A percentile compares a stretch with the other conserved stretches of the same genome.
These are phyloP conservation scores for Apiospora phragmitis DNA, from an alignment of 2,329 filamentous ascomycete species.

Conservation along the genomic window DNA sequence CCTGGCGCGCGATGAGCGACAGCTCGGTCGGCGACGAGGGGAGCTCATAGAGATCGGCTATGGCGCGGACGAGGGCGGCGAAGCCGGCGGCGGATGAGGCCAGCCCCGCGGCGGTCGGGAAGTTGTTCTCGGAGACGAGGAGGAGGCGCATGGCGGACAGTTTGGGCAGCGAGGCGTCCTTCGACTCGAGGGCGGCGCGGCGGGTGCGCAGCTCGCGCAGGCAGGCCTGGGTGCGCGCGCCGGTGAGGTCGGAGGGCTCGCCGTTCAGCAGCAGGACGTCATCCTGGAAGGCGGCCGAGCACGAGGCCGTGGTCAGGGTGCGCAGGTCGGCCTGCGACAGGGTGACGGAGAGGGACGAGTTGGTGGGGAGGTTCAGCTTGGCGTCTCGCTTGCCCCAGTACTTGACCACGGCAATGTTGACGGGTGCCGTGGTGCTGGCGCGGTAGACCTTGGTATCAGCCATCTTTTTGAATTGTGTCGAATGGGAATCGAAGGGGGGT, in stretches of 20 bases:
- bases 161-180: conserved; percentile 74
- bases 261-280: conserved; percentile 85
- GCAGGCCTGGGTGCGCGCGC: conserved; percentile 91
- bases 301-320: conserved; percentile 93
- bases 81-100: conserved; percentile 71
- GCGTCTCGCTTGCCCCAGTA: conserved; percentile 98
- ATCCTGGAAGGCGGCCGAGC: conserved; percentile 68
- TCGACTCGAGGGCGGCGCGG: conserved; percentile 72
- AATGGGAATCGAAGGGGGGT: neutral
- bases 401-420: conserved; percentile 99
- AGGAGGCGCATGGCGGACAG: conserved; percentile 76
- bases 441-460: conserved; percentile 69
- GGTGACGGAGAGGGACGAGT: conserved; percentile 95
- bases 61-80: conserved; percentile 74
- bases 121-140: conserved; percentile 97
- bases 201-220: conserved; percentile 81
- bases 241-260: conserved; percentile 78
- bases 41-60: conserved; percentile 89
- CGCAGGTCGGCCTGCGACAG: conserved; percentile 92
- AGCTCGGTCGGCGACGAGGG: conserved; percentile 80
- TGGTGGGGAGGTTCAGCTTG: conserved; percentile 93
- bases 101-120: conserved; percentile 93
- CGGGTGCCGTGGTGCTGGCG: conserved; percentile 92
- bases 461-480: conserved; percentile 32
- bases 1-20: conserved; percentile 86